phyloP scores from a whole-genome alignment of 805 yeast species.

The Pichia phayaonensis region DNA sequence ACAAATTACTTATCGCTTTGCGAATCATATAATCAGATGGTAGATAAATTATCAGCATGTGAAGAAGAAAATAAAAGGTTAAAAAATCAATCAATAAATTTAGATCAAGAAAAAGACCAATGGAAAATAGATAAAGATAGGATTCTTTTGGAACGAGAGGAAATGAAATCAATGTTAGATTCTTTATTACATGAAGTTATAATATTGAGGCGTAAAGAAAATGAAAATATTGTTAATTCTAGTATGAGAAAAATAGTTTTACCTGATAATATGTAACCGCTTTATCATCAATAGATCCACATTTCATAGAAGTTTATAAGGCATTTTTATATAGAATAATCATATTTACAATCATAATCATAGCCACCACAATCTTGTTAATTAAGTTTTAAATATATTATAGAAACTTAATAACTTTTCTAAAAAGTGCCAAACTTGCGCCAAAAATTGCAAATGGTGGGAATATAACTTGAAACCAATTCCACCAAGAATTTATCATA shows the following conservation, averaged over 20 bases:
- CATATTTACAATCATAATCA: no score
- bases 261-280: background rate
- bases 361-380: no score
- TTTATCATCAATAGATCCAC: background rate
- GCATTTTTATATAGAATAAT: background rate
- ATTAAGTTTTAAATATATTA: no score
- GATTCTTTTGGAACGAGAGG: slow-evolving; percentile 18
- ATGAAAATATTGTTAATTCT: slow-evolving; percentile 2
- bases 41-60: slow-evolving; percentile 4
- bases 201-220: slow-evolving; percentile 13
- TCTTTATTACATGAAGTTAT: slow-evolving; percentile 17
- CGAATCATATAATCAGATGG: slow-evolving; percentile 16
- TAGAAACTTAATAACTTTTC: background rate
- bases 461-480: slow-evolving; percentile 3
- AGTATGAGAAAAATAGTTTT: background rate
- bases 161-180: slow-evolving; percentile 21
- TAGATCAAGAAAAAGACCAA: slow-evolving; percentile 14
- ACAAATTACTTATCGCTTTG: slow-evolving; percentile 20
- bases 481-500: slow-evolving; percentile 5
- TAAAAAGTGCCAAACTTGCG: background rate
- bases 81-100: slow-evolving; percentile 4
- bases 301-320: background rate
- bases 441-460: slow-evolving; percentile 7
- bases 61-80: slow-evolving; percentile 5
- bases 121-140: slow-evolving; percentile 16